These are phyloP conservation scores for Solanum chacoense DNA, from an alignment of 305 asterid genomes.

Conservation along the genomic window DNA sequence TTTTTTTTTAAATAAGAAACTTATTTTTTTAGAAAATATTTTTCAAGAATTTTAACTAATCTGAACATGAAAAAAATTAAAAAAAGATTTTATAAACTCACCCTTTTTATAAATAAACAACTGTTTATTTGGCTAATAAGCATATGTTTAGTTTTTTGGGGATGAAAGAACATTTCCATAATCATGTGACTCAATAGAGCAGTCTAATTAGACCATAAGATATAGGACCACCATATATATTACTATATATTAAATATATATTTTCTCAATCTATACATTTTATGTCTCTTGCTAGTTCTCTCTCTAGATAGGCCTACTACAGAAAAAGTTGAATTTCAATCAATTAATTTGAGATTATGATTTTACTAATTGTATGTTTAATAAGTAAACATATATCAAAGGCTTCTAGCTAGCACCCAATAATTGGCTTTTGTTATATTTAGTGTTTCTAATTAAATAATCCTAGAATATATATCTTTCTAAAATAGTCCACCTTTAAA, in stretches of 20 bases:
- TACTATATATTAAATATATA: neutral
- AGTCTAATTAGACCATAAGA: neutral
- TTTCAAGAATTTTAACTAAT: neutral
- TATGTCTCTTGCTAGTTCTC: neutral
- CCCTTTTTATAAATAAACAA: neutral
- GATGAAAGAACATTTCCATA: neutral
- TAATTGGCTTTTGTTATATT: neutral
- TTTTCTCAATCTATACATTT: neutral
- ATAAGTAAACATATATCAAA: neutral
- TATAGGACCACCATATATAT: neutral
- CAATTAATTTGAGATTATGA: neutral
- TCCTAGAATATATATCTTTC: neutral
- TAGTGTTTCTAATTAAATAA: neutral
- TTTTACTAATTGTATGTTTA: neutral
- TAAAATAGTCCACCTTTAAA: neutral
- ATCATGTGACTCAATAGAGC: neutral
- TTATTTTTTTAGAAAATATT: neutral
- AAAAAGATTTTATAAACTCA: neutral
- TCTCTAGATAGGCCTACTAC: neutral
- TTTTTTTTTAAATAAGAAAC: no score
- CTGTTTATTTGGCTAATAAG: neutral
- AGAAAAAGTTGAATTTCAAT: neutral
- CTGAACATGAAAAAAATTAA: no score
- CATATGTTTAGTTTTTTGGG: neutral
- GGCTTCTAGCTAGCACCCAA: neutral